phyloP scores from a whole-genome alignment of 305 asterid genomes.

The Fraxinus platypoda region DNA sequence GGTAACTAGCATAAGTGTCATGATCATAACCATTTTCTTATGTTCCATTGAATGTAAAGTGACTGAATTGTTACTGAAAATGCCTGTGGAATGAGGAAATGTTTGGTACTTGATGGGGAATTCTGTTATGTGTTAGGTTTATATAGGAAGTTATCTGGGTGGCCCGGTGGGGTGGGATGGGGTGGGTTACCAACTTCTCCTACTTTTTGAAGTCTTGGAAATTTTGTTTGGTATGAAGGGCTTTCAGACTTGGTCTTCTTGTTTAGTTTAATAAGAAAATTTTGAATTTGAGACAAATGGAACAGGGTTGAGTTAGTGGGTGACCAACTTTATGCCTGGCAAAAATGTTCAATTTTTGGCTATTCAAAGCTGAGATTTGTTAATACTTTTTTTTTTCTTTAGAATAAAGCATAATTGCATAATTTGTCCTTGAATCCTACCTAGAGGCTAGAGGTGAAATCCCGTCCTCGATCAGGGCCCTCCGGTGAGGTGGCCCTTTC shows the following conservation, averaged over 20 bases:
- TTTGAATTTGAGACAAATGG: constrained; percentile 7
- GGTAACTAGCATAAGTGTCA: constrained; percentile 26
- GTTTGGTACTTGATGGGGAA: constrained; percentile 5
- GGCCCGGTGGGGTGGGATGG: background rate
- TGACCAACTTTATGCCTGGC: constrained; percentile 22
- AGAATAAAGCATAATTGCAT: background rate
- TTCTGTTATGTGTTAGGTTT: constrained; percentile 1
- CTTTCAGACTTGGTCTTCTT: background rate
- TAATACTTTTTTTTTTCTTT: background rate
- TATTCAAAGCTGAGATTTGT: background rate
- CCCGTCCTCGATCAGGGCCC: background rate
- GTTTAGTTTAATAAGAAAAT: background rate
- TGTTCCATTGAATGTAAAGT: constrained; percentile 33
- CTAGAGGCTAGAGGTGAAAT: background rate
- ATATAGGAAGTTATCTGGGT: background rate
- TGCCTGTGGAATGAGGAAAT: background rate
- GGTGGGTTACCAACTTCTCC: constrained; percentile 35
- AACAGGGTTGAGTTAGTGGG: constrained; percentile 19
- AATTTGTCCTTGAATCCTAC: background rate
- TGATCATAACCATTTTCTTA: constrained; percentile 13
- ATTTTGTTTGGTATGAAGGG: background rate
- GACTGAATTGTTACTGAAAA: background rate
- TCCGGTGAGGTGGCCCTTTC: background rate
- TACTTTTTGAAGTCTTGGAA: constrained; percentile 1
- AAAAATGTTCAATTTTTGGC: background rate